A percentile compares a stretch with the other conserved stretches of the same genome.
Conservation (phyloP, 192 early-diverging fungal genomes). For the Backusella parvicylindrica region DNA sequence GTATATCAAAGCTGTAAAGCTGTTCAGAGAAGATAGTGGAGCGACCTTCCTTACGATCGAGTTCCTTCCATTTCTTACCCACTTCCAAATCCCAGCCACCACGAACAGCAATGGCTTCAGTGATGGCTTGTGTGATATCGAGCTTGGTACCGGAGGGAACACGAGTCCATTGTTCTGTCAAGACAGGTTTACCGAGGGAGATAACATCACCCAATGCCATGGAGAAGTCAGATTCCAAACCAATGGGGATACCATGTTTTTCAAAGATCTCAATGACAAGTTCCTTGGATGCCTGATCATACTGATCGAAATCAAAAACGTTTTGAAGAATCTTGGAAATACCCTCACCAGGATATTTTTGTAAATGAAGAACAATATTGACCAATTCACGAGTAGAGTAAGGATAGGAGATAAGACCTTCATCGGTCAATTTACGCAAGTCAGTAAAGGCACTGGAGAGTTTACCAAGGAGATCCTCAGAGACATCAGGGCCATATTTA, state of each 20-base stretch:
- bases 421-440: constrained; percentile 64
- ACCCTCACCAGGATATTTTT: constrained; percentile 66
- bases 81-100: constrained; percentile 55
- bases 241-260: constrained; percentile 71
- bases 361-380: constrained; percentile 74
- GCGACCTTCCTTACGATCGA: constrained; percentile 57
- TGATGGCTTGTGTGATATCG: background rate
- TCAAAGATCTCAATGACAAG: constrained; percentile 67
- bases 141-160: constrained; percentile 8
- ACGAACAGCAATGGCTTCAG: constrained; percentile 27
- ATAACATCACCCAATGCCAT: constrained; percentile 54
- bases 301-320: constrained; percentile 83
- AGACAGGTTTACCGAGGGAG: constrained; percentile 44
- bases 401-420: constrained; percentile 74
- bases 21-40: constrained; percentile 65
- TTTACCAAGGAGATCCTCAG: constrained; percentile 59
- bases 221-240: constrained; percentile 63
- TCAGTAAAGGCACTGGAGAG: constrained; percentile 72
- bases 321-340: constrained; percentile 69
- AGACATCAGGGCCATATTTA: constrained; percentile 71
- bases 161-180: constrained; percentile 57
- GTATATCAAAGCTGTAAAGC: constrained; percentile 63
- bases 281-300: constrained; percentile 62
- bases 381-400: constrained; percentile 82
- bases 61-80: constrained; percentile 40